These are phyloP conservation scores for Geotrichum citri-aurantii DNA, from an alignment of 1,139 yeast genomes.

Conservation along the genomic window DNA sequence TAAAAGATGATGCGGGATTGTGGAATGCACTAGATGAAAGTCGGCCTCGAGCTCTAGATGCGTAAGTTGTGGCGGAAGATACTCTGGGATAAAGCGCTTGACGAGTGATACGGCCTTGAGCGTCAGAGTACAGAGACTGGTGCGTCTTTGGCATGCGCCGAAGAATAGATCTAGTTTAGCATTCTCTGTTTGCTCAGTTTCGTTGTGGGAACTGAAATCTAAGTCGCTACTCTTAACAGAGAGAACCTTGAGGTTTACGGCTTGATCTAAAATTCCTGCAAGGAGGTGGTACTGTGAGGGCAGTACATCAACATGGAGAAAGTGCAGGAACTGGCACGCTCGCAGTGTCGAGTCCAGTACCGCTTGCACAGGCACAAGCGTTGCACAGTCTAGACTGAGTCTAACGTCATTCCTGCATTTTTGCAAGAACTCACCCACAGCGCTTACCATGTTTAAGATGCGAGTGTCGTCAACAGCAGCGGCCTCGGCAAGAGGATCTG, in stretches of 20 bases:
- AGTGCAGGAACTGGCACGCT: constrained; percentile 1
- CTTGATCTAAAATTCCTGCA: background rate
- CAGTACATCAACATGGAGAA: constrained; percentile 7
- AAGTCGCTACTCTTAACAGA: constrained; percentile 2
- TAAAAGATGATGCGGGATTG: background rate
- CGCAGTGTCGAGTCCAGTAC: background rate
- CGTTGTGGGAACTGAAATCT: background rate
- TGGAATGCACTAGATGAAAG: background rate
- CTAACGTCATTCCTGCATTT: background rate
- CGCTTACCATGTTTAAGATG: background rate
- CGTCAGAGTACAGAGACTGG: background rate
- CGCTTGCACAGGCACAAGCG: constrained; percentile 2
- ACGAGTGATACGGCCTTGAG: constrained; percentile 5
- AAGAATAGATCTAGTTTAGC: background rate
- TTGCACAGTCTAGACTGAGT: constrained; percentile 9
- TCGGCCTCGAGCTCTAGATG: constrained; percentile 8
- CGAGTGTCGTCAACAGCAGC: background rate
- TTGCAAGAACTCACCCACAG: constrained; percentile 2
- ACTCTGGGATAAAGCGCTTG: constrained; percentile 1
- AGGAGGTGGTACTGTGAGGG: constrained; percentile 1
- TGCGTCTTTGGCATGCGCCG: background rate
- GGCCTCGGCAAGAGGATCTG: background rate
- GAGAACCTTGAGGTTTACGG: constrained; percentile 2
- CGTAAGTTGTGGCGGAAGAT: constrained; percentile 3
- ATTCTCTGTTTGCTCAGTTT: background rate